Evolutionary conservation across 2,329 filamentous ascomycete genomes (phyloP), one percentile per base, ranked within the genome.

Genomic region (Trichoderma afroharzianum): DNA sequence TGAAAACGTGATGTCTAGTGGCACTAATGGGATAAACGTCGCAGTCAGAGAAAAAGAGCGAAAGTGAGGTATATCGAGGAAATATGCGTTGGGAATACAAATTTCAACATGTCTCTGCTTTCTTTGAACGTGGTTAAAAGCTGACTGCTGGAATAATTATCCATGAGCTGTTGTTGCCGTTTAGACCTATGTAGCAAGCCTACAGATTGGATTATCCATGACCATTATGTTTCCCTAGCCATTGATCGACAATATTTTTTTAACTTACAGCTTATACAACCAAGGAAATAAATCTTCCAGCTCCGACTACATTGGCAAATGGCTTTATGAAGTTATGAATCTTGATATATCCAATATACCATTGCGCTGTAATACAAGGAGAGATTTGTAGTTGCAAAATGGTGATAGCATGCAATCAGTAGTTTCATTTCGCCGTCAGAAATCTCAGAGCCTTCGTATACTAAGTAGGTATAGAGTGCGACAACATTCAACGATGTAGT

Each of bases 91-190:
- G n/a, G 43, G 9, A 6, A 9, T 50, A 21, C 9, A 50, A 11
- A 1, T n/a, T 50, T 12, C 3, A n/a, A n/a, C n/a, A n/a, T n/a
- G n/a, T n/a, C n/a, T n/a, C 0, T 21, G n/a, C 43, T 50, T 0
- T 0, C 11, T 3, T 1, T 24, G n/a, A 21, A 21, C 9, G 5
- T 50, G 2, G n/a, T 21, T 3, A 6, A 12, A 1, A 53, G n/a
- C 21, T 53, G 14, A 53, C 21, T 53, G 12, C 21, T 24, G 1
- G 47, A 53, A 24, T 21, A 24, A 53, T 53, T 21, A 47, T 47
- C 8, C n/a, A 21, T 5, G 11, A 50, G 8, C n/a, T 50, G 43
- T 0, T 21, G 43, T 5, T 50, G 24, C 43, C 9, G n/a, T n/a
- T n/a, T n/a, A n/a, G n/a, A n/a, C n/a, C 7, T n/a, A 39, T 47